Evolutionary conservation across 305 asterid species (phyloP), one percentile per base, ranked within the genome.

Genomic region (Salvia sclarea): DNA sequence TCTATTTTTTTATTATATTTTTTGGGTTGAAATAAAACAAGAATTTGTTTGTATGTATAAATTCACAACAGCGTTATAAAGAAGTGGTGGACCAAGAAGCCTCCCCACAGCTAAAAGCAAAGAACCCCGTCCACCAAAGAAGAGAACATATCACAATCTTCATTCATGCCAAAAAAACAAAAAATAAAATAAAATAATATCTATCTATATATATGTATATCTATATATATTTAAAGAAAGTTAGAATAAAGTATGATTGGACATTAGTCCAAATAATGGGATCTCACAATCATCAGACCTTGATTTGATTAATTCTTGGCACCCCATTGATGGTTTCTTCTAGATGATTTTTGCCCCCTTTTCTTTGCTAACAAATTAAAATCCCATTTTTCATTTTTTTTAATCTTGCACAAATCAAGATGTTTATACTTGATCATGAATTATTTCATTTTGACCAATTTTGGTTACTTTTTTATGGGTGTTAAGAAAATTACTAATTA

Each of bases 1-100:
- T 4, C 28, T 28, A n/a, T n/a, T 52, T 45, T 33, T 68, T 33
- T 12, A 20, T 30, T 31, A 10, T 28, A 2, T 50, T 59, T 53
- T 0, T 22, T 22, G 9, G 22, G 6, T 48, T 53, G 38, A 50
- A 49, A 21, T 20, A 50, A 31, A 57, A 17, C 9, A 21, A 53
- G 53, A 59, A 21, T 47, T 35, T 66, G 72, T 68, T 18, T 69
- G 74, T 16, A 52, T 70, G 63, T 72, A 41, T 18, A 60, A 78
- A 65, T 66, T 47, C 41, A 50, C 52, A 65, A 79, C 81, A 72
- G 74, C 69, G 83, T 77, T 72, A 44, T 56, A 17, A 61, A 57
- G n/a, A 38, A 66, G 71, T 72, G 78, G 86, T 79, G 84, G 84
- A 66, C 81, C 86, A 69, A 28, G 14, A 20, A 47, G 58, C 52